Base-by-base conservation (phyloP, 192 early-diverging fungal species). In the Mortierella alpina region DNA sequence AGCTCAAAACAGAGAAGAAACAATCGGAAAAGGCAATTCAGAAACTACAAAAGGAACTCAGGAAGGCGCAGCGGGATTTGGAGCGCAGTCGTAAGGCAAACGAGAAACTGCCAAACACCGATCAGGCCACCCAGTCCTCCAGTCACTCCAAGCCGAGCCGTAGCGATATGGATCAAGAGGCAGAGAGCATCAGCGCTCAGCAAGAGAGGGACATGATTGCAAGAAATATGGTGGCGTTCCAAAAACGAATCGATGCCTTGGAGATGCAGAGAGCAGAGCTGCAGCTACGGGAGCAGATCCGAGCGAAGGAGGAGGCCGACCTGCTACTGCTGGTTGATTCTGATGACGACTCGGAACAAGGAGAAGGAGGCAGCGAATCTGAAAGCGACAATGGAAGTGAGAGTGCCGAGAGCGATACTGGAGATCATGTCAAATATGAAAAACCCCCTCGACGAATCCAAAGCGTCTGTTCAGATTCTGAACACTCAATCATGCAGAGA, bases 1-100 rank as follows among this genome's bases (percentile, higher is more conserved):
- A 79, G 20, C 63, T 66, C 42, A 79, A 79, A 53, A 46, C 42
- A 3, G 75, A 79, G n/a, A 79, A 66, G 63, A 79, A 48, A 44
- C 41, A 39, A 15, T 61, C 50, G 44, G 61, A 55, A 11, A 53
- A 44, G 18, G 22, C 61, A 0, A 63, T 63, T 10, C 69, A 66
- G 20, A 18, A 10, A 0, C 68, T 77, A 7, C 62, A 65, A 50
- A 77, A 77, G 57, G 68, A 65, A 51, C 59, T 76, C 53, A 51
- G 52, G 42, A 56, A 70, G 63, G 44, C 52, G 12, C 51, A 65
- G 6, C 62, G 40, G 2, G 75, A 78, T 13, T 13, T 70, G 20
- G 56, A 65, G 15, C 61, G 68, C 15, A 52, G 49, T 11, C 61
- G 68, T 1, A 66, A 70, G 7, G 49, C 60, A 6, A 78, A 78